Conservation (phyloP, 2,329 filamentous ascomycete species). For the Ophiostoma sp. region DNA sequence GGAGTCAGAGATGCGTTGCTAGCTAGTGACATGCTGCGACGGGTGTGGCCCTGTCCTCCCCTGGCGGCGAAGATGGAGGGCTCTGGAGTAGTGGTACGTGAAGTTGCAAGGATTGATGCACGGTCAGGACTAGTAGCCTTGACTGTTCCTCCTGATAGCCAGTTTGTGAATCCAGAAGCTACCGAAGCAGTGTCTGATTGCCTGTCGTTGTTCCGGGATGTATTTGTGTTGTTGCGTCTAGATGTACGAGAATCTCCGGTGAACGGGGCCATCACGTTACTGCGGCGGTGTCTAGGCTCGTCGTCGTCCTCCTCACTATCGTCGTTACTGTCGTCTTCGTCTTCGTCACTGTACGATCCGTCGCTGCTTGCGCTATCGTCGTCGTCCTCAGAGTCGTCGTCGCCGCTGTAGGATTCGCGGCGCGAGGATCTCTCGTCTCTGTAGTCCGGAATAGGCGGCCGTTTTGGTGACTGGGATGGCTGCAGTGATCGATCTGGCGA, state of each 20-base stretch:
- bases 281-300: slow-evolving; percentile 3
- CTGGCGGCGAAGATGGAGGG: not conserved
- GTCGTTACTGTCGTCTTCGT: slow-evolving; percentile 32
- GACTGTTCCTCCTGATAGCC: slow-evolving; percentile 19
- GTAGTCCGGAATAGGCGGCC: slow-evolving; percentile 20
- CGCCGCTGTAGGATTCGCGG: not conserved
- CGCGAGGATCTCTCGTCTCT: slow-evolving; percentile 25
- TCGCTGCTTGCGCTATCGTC: slow-evolving; percentile 31
- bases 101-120: not conserved
- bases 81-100: slow-evolving; percentile 22
- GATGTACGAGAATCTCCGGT: slow-evolving; percentile 8
- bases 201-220: slow-evolving; percentile 13
- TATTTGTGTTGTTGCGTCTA: slow-evolving; percentile 17
- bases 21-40: slow-evolving; percentile 28
- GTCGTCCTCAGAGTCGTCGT: slow-evolving; percentile 30
- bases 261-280: slow-evolving; percentile 13
- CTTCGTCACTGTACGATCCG: slow-evolving; percentile 17
- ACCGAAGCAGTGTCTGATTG: not conserved
- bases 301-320: slow-evolving; percentile 20
- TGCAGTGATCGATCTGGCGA: slow-evolving; percentile 24
- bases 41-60: slow-evolving; percentile 15
- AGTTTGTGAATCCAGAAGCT: slow-evolving; percentile 18
- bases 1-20: slow-evolving; percentile 25
- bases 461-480: slow-evolving; percentile 6
- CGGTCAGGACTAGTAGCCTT: slow-evolving; percentile 20